Percentiles rank a stretch among this genome's conserved stretches.
Conservation (phyloP, 345 rosid genomes). For the Euphorbia pulcherrima region DNA sequence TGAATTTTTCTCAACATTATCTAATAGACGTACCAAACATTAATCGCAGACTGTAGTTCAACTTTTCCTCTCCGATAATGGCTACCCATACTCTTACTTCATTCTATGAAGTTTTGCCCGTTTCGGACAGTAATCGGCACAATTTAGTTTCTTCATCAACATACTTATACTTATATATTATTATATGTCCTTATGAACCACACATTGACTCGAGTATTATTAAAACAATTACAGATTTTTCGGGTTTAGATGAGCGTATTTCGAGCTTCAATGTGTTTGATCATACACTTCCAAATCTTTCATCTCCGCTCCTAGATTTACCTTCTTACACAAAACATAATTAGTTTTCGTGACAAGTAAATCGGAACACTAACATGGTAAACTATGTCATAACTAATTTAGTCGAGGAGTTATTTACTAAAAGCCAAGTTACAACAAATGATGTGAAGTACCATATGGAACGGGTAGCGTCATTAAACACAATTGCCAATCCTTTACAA, state of each 20-base stretch:
- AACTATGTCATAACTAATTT: not conserved
- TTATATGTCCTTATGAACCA: too few relatives aligned
- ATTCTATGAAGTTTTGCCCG: conserved; percentile 15
- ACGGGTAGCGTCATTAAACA: not conserved
- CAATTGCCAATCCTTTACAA: not conserved
- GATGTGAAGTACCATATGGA: conserved; percentile 7
- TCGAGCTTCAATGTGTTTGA: conserved; percentile 2
- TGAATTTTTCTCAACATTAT: not conserved
- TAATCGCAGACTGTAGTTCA: not conserved
- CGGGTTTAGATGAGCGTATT: conserved; percentile 13
- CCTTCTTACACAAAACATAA: not conserved
- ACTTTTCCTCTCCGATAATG: not conserved
- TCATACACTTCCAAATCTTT: conserved; percentile 1
- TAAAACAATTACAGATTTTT: conserved; percentile 29
- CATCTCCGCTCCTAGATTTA: not conserved
- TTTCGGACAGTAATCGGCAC: conserved; percentile 21
- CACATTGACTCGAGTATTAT: conserved; percentile 13
- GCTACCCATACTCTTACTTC: not conserved
- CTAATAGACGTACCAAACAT: not conserved
- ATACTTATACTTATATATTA: not conserved
- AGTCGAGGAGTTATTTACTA: conserved; percentile 7
- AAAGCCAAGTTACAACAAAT: not conserved
- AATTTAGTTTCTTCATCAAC: not conserved
- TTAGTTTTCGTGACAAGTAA: not conserved
- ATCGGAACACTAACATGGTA: not conserved